Conservation (phyloP, 108 stramenopile species). For the Cylindrotheca fusiformis region DNA sequence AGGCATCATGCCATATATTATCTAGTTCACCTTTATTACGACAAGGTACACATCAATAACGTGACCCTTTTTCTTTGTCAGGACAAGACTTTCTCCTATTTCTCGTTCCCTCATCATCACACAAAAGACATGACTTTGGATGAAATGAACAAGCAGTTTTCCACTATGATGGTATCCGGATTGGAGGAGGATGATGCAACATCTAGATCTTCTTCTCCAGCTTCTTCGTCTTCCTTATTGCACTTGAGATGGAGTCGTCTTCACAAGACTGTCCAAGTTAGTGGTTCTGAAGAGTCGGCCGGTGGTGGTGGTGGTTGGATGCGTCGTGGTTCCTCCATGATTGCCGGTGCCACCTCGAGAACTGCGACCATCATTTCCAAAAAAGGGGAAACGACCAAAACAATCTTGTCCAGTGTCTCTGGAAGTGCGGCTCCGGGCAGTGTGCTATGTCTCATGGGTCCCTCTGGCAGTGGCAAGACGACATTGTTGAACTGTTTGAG, state of each 20-base stretch:
- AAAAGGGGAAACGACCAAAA: conserved; percentile 28
- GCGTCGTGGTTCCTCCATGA: conserved; percentile 40
- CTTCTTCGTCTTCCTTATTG: conserved; percentile 4
- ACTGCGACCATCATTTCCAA: not conserved
- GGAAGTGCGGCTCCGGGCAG: conserved; percentile 66
- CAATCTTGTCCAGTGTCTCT: conserved; percentile 56
- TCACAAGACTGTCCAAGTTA: conserved; percentile 39
- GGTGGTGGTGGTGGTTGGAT: conserved; percentile 30
- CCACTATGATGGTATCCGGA: too few relatives aligned
- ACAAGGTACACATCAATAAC: too few relatives aligned
- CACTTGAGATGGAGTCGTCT: conserved; percentile 45
- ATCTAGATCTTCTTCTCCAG: not conserved
- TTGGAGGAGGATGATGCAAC: not conserved
- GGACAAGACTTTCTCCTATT: too few relatives aligned
- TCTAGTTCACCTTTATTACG: too few relatives aligned
- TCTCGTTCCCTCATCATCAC: too few relatives aligned
- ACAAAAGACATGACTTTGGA: too few relatives aligned
- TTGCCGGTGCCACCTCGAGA: conserved; percentile 18
- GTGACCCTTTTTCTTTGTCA: too few relatives aligned
- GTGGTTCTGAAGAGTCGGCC: too few relatives aligned
- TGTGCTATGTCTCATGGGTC: conserved; percentile 72
- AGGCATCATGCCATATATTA: too few relatives aligned
- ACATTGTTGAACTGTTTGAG: conserved; percentile 56
- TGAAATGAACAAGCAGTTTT: too few relatives aligned
- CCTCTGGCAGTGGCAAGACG: conserved; percentile 72